Percentiles rank a stretch among this genome's conserved stretches.
Conservation (phyloP, 2,329 filamentous ascomycete genomes). For the Magnaporthales sp. region DNA sequence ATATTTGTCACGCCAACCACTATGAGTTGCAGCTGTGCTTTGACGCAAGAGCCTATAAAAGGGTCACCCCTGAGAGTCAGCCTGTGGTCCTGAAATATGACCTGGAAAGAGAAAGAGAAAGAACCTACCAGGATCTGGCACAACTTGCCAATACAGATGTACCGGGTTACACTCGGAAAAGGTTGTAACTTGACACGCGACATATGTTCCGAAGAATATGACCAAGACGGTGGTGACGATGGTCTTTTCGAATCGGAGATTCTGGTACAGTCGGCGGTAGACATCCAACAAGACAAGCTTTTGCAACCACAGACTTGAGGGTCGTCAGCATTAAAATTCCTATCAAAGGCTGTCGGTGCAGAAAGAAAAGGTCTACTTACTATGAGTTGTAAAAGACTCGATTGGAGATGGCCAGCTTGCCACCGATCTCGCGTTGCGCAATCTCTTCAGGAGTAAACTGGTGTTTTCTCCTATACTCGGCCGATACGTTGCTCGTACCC, state of each 20-base stretch:
- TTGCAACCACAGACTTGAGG: conserved; percentile 1
- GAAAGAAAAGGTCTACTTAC: neutral
- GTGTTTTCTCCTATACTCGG: neutral
- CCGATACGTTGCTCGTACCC: conserved; percentile 1
- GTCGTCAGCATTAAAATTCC: neutral
- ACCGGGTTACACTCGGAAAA: conserved; percentile 3
- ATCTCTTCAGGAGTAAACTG: neutral
- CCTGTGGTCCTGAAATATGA: neutral
- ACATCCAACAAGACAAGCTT: conserved; percentile 6
- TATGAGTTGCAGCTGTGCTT: neutral
- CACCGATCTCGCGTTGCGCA: neutral
- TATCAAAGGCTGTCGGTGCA: too few relatives aligned
- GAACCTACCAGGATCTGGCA: conserved; percentile 1
- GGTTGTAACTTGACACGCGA: neutral
- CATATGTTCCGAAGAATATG: conserved; percentile 1
- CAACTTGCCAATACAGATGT: conserved; percentile 2
- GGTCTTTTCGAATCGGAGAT: neutral
- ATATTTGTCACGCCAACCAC: conserved; percentile 18
- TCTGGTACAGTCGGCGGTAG: conserved; percentile 3
- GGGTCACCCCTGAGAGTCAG: neutral
- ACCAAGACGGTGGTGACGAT: neutral
- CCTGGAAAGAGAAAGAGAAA: neutral
- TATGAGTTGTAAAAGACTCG: conserved; percentile 2
- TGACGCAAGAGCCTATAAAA: neutral
- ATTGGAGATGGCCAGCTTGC: conserved; percentile 1